Conservation (phyloP, 345 rosid genomes). For the Salix brachista region DNA sequence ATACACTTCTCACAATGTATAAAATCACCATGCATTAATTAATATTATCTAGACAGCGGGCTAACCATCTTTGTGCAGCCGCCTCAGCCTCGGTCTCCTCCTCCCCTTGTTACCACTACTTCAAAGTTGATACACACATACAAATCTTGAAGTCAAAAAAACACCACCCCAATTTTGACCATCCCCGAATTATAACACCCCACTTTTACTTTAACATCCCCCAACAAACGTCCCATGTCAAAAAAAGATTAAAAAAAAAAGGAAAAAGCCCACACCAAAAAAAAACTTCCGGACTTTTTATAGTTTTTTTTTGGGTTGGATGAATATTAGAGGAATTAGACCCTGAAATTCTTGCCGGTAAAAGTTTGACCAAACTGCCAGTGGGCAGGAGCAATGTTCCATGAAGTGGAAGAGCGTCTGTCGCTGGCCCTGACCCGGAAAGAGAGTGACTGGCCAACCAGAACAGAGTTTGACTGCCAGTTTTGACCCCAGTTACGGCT, state of each 20-base stretch:
- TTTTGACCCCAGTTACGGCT: constrained; percentile 99
- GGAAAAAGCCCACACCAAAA: too few species aligned
- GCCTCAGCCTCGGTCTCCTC: constrained; percentile 31
- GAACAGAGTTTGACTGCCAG: constrained; percentile 83
- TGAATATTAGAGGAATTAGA: constrained; percentile 23
- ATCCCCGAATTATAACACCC: background rate
- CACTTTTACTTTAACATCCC: constrained; percentile 7
- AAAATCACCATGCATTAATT: background rate
- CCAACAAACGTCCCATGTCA: constrained; percentile 4
- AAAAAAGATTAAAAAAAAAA: background rate
- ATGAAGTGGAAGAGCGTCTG: constrained; percentile 70
- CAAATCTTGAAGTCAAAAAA: constrained; percentile 9
- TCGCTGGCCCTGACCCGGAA: constrained; percentile 82
- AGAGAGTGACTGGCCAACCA: constrained; percentile 81
- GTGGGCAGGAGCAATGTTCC: constrained; percentile 63
- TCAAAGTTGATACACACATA: background rate
- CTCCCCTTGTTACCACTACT: background rate
- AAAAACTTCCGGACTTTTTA: too few species aligned
- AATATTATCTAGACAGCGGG: constrained; percentile 35
- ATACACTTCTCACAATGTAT: constrained; percentile 3
- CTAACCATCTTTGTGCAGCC: constrained; percentile 36
- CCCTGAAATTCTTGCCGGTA: constrained; percentile 78
- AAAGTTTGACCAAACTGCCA: constrained; percentile 99
- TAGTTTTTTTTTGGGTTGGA: background rate
- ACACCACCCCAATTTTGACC: background rate